Evolutionary conservation across 1,139 yeast genomes (phyloP).

Genomic region (Scheffersomyces illinoinensis): DNA sequence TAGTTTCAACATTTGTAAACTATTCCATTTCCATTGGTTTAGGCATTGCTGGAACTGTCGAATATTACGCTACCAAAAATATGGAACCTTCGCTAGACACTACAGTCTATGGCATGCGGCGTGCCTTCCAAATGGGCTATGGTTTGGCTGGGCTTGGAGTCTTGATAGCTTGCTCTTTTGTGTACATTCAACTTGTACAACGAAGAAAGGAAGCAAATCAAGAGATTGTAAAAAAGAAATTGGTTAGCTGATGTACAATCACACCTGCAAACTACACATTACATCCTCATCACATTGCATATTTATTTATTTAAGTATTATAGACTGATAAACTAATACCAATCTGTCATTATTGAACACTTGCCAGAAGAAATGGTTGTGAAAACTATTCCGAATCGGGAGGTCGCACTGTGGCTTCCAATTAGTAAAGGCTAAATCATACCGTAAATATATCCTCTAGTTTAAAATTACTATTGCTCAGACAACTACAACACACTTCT

Average conservation of each 20-base stretch:
- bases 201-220: background rate
- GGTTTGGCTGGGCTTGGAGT: constrained; percentile 54
- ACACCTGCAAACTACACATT: background rate
- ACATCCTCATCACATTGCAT: background rate
- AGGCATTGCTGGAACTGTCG: constrained; percentile 67
- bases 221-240: background rate
- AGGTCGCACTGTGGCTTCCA: background rate
- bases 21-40: constrained; percentile 65
- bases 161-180: constrained; percentile 23
- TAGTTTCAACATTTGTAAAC: constrained; percentile 61
- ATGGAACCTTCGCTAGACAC: constrained; percentile 26
- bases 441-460: no score
- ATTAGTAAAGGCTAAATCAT: no score
- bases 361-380: background rate
- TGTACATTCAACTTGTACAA: constrained; percentile 8
- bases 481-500: no score
- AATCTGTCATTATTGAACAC: background rate
- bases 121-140: constrained; percentile 50
- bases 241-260: background rate
- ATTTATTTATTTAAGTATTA: no score
- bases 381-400: background rate
- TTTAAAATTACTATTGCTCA: no score
- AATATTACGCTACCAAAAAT: constrained; percentile 38
- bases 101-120: constrained; percentile 36
- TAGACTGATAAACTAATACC: background rate